These are phyloP conservation scores for Patellifolia procumbens DNA, from an alignment of 179 eudicot species.

Conservation along the genomic window DNA sequence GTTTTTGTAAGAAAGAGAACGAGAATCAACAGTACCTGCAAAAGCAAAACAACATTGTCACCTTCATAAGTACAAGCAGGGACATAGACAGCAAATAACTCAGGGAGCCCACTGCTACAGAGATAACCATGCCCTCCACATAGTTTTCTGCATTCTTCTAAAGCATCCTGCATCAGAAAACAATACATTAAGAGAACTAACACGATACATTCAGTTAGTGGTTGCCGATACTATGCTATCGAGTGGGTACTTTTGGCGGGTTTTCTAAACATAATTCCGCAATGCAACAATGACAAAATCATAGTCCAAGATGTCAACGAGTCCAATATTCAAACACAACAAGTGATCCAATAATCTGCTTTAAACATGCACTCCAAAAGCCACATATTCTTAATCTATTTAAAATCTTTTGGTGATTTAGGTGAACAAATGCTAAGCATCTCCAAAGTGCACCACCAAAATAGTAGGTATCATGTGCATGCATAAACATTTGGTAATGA, in stretches of 20 bases:
- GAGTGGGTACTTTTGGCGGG: background rate
- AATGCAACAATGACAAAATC: background rate
- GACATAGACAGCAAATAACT: slow-evolving; percentile 88
- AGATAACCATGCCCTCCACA: slow-evolving; percentile 99
- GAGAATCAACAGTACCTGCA: slow-evolving; percentile 54
- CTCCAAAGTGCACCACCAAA: background rate
- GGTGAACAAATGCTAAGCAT: background rate
- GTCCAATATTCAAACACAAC: background rate
- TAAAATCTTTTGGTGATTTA: background rate
- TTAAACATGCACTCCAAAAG: background rate
- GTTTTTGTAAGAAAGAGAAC: background rate
- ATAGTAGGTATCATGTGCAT: background rate
- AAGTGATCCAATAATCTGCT: background rate
- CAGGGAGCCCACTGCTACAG: slow-evolving; percentile 96
- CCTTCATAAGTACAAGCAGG: slow-evolving; percentile 99
- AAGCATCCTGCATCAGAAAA: slow-evolving; percentile 65
- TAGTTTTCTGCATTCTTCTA: slow-evolving; percentile 93
- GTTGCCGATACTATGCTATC: background rate
- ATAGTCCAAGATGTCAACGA: background rate
- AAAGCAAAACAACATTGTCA: slow-evolving; percentile 77
- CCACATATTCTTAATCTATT: background rate
- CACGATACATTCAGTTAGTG: background rate
- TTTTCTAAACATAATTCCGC: background rate
- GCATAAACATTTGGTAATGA: background rate
- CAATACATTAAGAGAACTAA: background rate